phyloP scores from a whole-genome alignment of 768 basidiomycete genomes.

The Stropharia rugosoannulata region DNA sequence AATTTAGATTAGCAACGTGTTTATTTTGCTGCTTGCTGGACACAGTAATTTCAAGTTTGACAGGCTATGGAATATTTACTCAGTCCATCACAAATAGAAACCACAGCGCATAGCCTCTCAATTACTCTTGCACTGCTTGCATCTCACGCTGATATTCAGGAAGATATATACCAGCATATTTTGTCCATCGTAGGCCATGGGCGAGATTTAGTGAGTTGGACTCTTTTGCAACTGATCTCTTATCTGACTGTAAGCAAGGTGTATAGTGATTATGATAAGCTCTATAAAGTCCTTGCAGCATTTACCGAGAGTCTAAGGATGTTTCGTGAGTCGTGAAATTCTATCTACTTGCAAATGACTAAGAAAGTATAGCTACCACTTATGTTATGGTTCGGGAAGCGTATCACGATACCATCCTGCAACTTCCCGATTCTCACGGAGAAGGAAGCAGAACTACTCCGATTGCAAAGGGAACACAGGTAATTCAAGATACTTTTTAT shows the following conservation, averaged over 20 bases:
- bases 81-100: conserved; percentile 28
- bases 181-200: conserved; percentile 30
- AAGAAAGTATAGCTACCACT: conserved; percentile 33
- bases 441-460: conserved; percentile 36
- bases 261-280: conserved; percentile 39
- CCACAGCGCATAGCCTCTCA: conserved; percentile 47
- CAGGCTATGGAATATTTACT: neutral
- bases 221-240: neutral
- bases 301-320: conserved; percentile 44
- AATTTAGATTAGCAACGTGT: conserved; percentile 51
- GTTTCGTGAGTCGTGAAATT: conserved; percentile 31
- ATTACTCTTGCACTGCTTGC: conserved; percentile 46
- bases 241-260: conserved; percentile 17
- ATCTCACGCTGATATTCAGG: conserved; percentile 43
- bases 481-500: conserved; percentile 13
- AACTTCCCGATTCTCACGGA: conserved; percentile 37
- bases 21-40: conserved; percentile 54
- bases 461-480: conserved; percentile 38
- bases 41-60: conserved; percentile 39
- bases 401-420: conserved; percentile 38
- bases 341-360: conserved; percentile 14
- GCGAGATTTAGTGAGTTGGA: conserved; percentile 14
- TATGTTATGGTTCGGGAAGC: conserved; percentile 42
- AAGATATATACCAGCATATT: conserved; percentile 46
- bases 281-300: conserved; percentile 40